phyloP scores from a whole-genome alignment of 2,329 filamentous ascomycete species.

The Fusarium begoniae region DNA sequence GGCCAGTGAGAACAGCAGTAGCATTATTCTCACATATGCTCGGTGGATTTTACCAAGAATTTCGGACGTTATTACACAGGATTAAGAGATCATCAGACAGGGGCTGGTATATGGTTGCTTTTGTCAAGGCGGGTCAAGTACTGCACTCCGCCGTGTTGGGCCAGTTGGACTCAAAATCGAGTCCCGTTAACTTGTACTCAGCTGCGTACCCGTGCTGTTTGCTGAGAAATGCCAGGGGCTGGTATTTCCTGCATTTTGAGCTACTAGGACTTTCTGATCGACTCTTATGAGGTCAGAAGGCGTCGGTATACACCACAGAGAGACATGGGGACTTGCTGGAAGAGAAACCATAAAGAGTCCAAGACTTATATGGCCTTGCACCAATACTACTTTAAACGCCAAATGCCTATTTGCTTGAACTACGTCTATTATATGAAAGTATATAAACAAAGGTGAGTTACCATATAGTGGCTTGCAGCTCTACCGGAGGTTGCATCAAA shows the following conservation, averaged over 20 bases:
- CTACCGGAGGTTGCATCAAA: not conserved
- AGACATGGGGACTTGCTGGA: not conserved
- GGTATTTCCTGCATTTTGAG: not conserved
- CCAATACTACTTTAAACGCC: no score
- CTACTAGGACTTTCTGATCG: not conserved
- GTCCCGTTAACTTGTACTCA: not conserved
- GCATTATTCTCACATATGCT: not conserved
- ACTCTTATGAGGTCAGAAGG: not conserved
- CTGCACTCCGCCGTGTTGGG: not conserved
- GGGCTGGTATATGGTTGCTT: not conserved
- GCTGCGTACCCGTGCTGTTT: not conserved
- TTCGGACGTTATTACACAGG: not conserved
- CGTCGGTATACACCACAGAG: not conserved
- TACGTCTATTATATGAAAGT: not conserved
- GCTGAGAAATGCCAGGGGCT: not conserved
- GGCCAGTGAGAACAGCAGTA: not conserved
- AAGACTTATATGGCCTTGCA: not conserved
- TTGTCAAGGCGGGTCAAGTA: not conserved
- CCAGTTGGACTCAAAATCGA: slow-evolving; percentile 5
- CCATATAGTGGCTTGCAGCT: not conserved
- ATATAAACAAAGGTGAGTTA: not conserved
- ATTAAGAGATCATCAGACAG: not conserved
- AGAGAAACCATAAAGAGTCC: not conserved
- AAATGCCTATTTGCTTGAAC: not conserved
- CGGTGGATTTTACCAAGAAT: not conserved